Evolutionary conservation across 805 yeast species (phyloP), one percentile per base, ranked within the genome.

Genomic region (Hanseniaspora vineae): DNA sequence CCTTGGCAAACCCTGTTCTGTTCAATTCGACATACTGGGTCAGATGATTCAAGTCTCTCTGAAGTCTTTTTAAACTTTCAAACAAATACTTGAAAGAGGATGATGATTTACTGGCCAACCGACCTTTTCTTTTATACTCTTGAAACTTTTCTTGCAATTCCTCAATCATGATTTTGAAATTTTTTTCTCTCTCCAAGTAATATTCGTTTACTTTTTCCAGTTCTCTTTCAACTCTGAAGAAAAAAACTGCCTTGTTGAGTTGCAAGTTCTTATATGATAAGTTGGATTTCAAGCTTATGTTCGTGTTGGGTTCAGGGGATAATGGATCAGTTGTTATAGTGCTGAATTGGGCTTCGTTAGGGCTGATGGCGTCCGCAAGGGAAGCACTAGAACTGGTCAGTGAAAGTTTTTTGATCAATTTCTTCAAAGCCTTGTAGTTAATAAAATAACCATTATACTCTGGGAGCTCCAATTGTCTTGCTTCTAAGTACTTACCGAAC

Each of bases 1-100:
- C 97, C 66, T 92, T 92, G 19, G 94, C 81, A 65, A 92, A 92
- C 13, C 98, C 98, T 0, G 95, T 86, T 58, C 89, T 96, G 61
- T 92, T 92, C 50, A 92, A 72, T 64, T 89, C 97, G 39, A 92
- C 87, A 66, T 85, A 92, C 63, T 90, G 97, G 60, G 92, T 96
- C 29, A 92, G 70, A 50, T 95, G 74, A 52, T 84, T 84, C 52
- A 92, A 68, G 64, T 92, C 97, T 55, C 88, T 84, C 46, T 94
- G 82, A 56, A 86, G 86, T 57, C 92, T 81, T 62, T 82, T 86
- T 63, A 89, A 84, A 15, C 90, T 94, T 56, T 88, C 95, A 58
- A 86, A 85, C 46, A 92, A 65, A 13, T 90, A 84, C 50, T 84
- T 75, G 61, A 82, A 88, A 2, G 90, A 76, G 33, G 88, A 83